A percentile compares a stretch with the other conserved stretches of the same genome.
phyloP scores from a whole-genome alignment of 495 filamentous ascomycete genomes.

The Xylaria curta region DNA sequence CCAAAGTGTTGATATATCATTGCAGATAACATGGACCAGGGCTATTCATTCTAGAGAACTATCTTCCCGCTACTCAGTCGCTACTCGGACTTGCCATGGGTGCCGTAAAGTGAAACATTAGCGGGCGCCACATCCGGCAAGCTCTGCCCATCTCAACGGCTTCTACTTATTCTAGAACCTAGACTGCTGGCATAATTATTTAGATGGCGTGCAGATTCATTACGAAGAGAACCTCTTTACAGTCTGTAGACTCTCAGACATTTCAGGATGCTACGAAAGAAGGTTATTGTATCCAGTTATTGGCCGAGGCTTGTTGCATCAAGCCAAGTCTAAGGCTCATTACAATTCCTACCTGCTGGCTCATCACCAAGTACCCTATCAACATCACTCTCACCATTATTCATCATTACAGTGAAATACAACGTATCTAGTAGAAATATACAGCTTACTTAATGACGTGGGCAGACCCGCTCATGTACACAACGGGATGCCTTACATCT shows the following conservation, averaged over 20 bases:
- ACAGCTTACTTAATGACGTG: background rate
- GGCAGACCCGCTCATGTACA: background rate
- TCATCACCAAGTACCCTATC: background rate
- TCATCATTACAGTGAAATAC: background rate
- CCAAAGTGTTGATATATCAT: background rate
- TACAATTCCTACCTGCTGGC: background rate
- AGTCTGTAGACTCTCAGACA: background rate
- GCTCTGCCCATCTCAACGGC: background rate
- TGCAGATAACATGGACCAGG: background rate
- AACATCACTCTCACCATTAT: background rate
- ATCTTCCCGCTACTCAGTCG: background rate
- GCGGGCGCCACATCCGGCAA: conserved; percentile 5
- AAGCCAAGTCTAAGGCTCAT: background rate
- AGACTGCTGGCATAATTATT: background rate
- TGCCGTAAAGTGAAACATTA: conserved; percentile 14
- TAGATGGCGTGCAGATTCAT: background rate
- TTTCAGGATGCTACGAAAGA: background rate
- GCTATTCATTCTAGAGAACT: background rate
- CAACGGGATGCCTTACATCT: background rate
- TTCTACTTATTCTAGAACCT: background rate
- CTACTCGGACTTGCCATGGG: background rate
- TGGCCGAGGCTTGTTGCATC: background rate
- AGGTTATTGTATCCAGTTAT: background rate
- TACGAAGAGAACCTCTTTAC: background rate
- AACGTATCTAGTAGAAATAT: background rate